phyloP scores from a whole-genome alignment of 2,329 filamentous ascomycete genomes.

The Penicillium paneum region DNA sequence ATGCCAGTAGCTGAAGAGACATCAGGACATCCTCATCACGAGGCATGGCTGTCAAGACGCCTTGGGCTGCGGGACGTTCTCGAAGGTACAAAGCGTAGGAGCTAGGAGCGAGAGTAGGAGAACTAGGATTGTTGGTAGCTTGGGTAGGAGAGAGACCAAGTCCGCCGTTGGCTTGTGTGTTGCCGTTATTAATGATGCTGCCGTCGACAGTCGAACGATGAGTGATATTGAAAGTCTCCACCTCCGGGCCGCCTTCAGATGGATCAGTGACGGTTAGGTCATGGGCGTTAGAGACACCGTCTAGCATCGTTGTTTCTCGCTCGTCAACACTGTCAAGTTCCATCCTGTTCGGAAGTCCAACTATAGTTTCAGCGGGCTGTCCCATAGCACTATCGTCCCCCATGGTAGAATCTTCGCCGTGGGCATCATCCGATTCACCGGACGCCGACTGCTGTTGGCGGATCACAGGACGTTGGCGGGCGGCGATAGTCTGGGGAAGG shows the following conservation, averaged over 20 bases:
- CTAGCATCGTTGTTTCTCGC: slow-evolving; percentile 68
- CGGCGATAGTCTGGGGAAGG: slow-evolving; percentile 53
- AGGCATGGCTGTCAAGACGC: slow-evolving; percentile 85
- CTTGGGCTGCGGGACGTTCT: slow-evolving; percentile 67
- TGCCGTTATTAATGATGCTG: slow-evolving; percentile 68
- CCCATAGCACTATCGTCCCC: slow-evolving; percentile 58
- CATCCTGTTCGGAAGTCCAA: slow-evolving; percentile 76
- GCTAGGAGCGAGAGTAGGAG: slow-evolving; percentile 67
- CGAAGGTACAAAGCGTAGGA: slow-evolving; percentile 76
- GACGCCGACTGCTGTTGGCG: slow-evolving; percentile 82
- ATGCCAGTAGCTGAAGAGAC: slow-evolving; percentile 93
- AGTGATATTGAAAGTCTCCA: slow-evolving; percentile 90
- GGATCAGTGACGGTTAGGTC: slow-evolving; percentile 73
- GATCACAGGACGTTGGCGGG: slow-evolving; percentile 75
- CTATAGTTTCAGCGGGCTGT: slow-evolving; percentile 63
- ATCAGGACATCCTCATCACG: slow-evolving; percentile 96
- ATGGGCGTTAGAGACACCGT: slow-evolving; percentile 65
- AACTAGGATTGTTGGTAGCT: slow-evolving; percentile 60
- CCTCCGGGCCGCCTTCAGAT: slow-evolving; percentile 68
- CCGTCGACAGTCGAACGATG: slow-evolving; percentile 81
- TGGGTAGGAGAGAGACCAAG: slow-evolving; percentile 72
- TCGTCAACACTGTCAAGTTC: slow-evolving; percentile 87
- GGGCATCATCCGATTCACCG: slow-evolving; percentile 82
- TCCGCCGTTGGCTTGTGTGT: slow-evolving; percentile 63
- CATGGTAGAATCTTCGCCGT: slow-evolving; percentile 76